Base-by-base conservation (phyloP, 192 early-diverging fungal species). In the Podila verticillata region DNA sequence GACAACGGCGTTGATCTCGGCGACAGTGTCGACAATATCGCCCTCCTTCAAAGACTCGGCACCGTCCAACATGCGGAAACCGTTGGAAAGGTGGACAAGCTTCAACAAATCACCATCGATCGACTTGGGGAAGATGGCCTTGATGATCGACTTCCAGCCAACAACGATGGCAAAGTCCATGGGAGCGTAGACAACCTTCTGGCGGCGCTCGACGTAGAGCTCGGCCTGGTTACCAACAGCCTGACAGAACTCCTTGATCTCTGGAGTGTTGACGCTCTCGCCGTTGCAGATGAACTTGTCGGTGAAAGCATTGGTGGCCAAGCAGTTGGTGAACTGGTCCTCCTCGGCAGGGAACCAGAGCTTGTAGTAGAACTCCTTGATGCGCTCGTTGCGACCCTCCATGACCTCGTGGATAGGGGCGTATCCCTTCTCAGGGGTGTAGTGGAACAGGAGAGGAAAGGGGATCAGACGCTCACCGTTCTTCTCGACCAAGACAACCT, bases 111-210 rank as follows among this genome's bases (percentile, higher is more conserved):
- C 96, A 57, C 95, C 96, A 80, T 98, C 94, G 65, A 98, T 95
- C 28, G 95, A 92, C 83, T 94, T 94, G 60, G 96, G 94, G 87
- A 96, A 89, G 61, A 98, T 95, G 26, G 94, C 95, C 85, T 94
- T 93, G 81, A 96, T 93, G 64, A 97, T 93, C 36, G 92, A 87
- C 89, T 92, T 89, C 96, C 96, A 93, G 39, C 93, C 95, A 63
- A 94, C 94, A 62, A 96, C 94, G 66, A 98, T 98, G 63, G 94
- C 95, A 85, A 95, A 97, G 86, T 97, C 95, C 94, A 98, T 93
- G 26, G 97, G 97, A 51, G 92, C 91, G 72, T 83, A 87, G 30
- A 91, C 80, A 29, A 90, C 83, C 82, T 92, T 87, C 71, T 90
- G 92, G 70, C 92, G 91, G 72, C 89, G 91, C 34, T 94, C 92